Evolutionary conservation across 2,329 filamentous ascomycete species (phyloP).

Genomic region (Exserohilum rostratum): DNA sequence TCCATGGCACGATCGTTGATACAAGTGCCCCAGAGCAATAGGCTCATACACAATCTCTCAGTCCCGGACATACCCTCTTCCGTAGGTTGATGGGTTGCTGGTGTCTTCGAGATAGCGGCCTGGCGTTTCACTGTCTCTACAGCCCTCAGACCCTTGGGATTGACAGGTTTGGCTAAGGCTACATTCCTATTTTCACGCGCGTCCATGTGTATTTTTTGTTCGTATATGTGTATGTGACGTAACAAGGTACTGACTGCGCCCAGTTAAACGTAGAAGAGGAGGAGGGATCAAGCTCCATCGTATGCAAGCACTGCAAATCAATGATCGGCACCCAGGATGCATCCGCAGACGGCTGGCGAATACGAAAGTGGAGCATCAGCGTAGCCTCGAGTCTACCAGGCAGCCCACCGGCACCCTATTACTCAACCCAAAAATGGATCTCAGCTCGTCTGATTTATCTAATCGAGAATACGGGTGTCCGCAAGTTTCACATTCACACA

Average conservation of each 20-base stretch:
- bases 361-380: slow-evolving; percentile 58
- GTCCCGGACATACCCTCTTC: slow-evolving; percentile 36
- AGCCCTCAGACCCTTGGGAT: slow-evolving; percentile 40
- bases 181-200: slow-evolving; percentile 27
- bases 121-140: slow-evolving; percentile 42
- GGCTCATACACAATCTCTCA: slow-evolving; percentile 34
- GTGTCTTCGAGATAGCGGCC: slow-evolving; percentile 35
- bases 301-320: slow-evolving; percentile 50
- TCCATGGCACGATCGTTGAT: slow-evolving; percentile 61
- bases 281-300: slow-evolving; percentile 19
- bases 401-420: slow-evolving; percentile 7
- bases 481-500: slow-evolving; percentile 62
- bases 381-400: slow-evolving; percentile 21
- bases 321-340: slow-evolving; percentile 52
- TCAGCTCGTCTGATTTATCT: slow-evolving; percentile 62
- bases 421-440: slow-evolving; percentile 52
- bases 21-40: slow-evolving; percentile 62
- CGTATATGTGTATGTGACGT: background rate
- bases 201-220: background rate
- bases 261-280: slow-evolving; percentile 14
- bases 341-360: slow-evolving; percentile 53
- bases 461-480: slow-evolving; percentile 61
- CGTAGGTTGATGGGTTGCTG: slow-evolving; percentile 36
- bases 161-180: slow-evolving; percentile 42
- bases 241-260: slow-evolving; percentile 14